These are phyloP conservation scores for Herpetospermum pedunculosum DNA, from an alignment of 306 rosid genomes.

Conservation along the genomic window DNA sequence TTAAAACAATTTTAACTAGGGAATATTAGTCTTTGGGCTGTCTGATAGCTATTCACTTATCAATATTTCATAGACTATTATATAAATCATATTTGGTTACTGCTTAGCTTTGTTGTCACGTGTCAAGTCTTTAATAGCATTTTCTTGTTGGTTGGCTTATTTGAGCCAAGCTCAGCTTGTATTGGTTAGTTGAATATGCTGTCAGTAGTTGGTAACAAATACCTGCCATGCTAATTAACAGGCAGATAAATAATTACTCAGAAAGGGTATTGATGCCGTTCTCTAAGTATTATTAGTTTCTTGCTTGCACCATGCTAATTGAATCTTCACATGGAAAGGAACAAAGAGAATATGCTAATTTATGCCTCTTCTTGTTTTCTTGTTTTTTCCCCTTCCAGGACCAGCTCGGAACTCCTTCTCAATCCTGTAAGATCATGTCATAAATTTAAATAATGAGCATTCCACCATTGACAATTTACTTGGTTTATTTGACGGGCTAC, in stretches of 20 bases:
- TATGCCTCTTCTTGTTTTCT: not conserved
- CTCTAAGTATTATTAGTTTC: not conserved
- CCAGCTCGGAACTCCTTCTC: constrained; percentile 78
- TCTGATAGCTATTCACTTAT: not conserved
- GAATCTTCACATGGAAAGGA: not conserved
- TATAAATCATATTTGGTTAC: not conserved
- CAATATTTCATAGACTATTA: not conserved
- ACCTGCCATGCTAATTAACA: not conserved
- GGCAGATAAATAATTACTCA: not conserved
- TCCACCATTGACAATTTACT: not conserved
- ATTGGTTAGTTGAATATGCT: not conserved
- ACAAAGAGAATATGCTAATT: not conserved
- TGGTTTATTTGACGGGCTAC: not conserved
- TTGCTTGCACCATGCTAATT: not conserved
- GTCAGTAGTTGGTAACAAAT: not conserved
- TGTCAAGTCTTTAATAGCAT: not conserved
- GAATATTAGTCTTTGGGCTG: not conserved
- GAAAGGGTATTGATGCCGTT: not conserved
- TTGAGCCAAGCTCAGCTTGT: not conserved
- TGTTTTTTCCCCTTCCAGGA: constrained; percentile 45
- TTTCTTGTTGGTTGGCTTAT: not conserved
- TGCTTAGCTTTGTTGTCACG: not conserved
- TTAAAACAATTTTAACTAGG: not conserved
- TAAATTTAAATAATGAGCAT: not conserved
- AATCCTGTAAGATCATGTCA: constrained; percentile 59